Base-by-base conservation (phyloP, 768 basidiomycete genomes). In the Auricularia auricula-judae region DNA sequence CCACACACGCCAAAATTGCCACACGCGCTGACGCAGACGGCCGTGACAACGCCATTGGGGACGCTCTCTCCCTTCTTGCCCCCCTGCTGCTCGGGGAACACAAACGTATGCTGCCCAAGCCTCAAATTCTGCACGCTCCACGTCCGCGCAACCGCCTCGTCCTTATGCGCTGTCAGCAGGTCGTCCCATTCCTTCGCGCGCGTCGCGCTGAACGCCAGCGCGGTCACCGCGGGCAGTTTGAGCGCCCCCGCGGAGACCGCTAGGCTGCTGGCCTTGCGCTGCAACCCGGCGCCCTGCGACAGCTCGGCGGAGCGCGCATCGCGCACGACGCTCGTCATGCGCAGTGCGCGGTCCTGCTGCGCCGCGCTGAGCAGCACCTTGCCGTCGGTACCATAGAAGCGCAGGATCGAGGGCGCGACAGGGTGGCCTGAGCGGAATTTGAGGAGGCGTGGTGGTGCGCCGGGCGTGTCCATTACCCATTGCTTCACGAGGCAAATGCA, bases 151-250 rank as follows among this genome's bases (percentile, higher is more conserved):
- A 87, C 82, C 3, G 84, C 80, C 69, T 96, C 94, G 59, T 93
- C 91, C 1, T 83, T 78, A 72, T 98, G 95, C 0, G 85, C 85
- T n/a, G 95, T 94, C 4, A 99, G 73, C 54, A 98, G 87, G 70
- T 98, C 94, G 71, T 98, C 96, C 97, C 97, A 99, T 67, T 99
- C 95, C 73, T 93, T 96, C 8, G 90, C 81, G 34, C 94, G 83
- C 0, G 87, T 80, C 1, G 85, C 81, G 1, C 93, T 93, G 73
- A 86, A 88, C 0, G 93, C 84, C 7, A 98, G 78, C 5, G 88
- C 79, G 1, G 84, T 86, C 36, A 97, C 81, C 0, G 91, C 81
- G 14, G 93, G 86, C 61, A 93, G 88, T 74, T 98, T 97, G 62
- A 98, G 81, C 0, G 86, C 87, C 2, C 87, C 81, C 5, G 93